Conservation (phyloP, 768 basidiomycete species). For the Suillus bovinus region DNA sequence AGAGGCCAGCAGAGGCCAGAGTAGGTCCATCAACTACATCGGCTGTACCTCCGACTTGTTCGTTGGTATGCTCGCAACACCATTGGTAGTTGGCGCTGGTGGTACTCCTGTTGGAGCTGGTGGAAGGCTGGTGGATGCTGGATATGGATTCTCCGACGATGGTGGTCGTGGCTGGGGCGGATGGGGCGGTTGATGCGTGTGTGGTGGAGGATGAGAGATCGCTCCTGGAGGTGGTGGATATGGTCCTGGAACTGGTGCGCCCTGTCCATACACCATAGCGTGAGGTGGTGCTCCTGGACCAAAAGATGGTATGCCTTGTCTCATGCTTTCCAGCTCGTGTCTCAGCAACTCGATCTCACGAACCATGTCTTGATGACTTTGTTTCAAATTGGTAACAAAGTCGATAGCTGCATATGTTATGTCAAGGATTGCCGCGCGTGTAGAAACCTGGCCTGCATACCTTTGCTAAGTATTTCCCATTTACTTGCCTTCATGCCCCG, state of each 20-base stretch:
- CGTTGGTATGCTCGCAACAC: slow-evolving; percentile 37
- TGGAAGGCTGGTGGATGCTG: slow-evolving; percentile 35
- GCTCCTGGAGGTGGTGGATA: slow-evolving; percentile 47
- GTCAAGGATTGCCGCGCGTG: slow-evolving; percentile 5
- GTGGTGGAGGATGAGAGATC: slow-evolving; percentile 42
- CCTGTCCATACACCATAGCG: slow-evolving; percentile 52
- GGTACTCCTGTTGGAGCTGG: slow-evolving; percentile 19
- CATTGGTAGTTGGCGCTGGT: slow-evolving; percentile 39
- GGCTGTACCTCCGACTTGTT: slow-evolving; percentile 46
- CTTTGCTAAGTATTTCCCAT: slow-evolving; percentile 98
- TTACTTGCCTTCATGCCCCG: slow-evolving; percentile 96
- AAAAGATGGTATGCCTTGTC: slow-evolving; percentile 59
- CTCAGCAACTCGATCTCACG: slow-evolving; percentile 79
- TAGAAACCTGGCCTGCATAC: slow-evolving; percentile 41
- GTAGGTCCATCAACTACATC: slow-evolving; percentile 23
- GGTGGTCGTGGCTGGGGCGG: slow-evolving; percentile 51
- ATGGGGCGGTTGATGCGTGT: slow-evolving; percentile 31
- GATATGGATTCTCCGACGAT: slow-evolving; percentile 61
- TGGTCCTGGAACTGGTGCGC: slow-evolving; percentile 43
- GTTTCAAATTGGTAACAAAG: slow-evolving; percentile 79
- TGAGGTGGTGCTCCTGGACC: slow-evolving; percentile 48
- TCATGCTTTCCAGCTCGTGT: slow-evolving; percentile 67
- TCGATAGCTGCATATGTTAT: slow-evolving; percentile 67
- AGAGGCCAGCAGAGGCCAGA: slow-evolving; percentile 5
- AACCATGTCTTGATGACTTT: slow-evolving; percentile 71